These are phyloP conservation scores for Rhizophagus clarus DNA, from an alignment of 192 early-diverging fungal species.

Conservation along the genomic window DNA sequence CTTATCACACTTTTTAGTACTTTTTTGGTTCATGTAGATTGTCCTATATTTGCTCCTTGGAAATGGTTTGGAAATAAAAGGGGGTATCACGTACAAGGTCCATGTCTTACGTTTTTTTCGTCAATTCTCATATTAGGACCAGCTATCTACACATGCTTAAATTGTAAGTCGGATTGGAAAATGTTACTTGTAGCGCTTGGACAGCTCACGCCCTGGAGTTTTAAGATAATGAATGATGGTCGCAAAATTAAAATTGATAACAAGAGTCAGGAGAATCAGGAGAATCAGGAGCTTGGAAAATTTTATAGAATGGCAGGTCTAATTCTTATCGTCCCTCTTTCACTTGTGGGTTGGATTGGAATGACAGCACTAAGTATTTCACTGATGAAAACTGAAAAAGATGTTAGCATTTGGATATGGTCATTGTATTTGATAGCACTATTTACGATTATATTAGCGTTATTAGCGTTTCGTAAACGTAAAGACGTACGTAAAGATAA, in stretches of 20 bases:
- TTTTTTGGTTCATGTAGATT: neutral
- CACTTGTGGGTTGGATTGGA: neutral
- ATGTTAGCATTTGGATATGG: conserved; percentile 18
- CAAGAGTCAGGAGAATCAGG: neutral
- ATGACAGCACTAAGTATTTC: conserved; percentile 1
- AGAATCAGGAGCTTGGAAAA: too few species aligned
- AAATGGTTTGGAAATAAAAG: neutral
- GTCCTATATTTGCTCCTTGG: conserved; percentile 3
- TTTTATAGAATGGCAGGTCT: neutral
- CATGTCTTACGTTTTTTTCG: neutral
- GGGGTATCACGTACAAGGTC: neutral
- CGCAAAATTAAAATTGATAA: neutral
- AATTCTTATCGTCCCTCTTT: neutral
- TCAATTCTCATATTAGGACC: neutral
- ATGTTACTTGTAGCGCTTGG: conserved; percentile 13
- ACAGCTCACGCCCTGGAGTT: conserved; percentile 25
- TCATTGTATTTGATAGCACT: neutral
- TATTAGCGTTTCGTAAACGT: too few species aligned
- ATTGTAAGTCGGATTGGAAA: neutral
- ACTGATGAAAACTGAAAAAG: neutral
- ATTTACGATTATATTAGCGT: neutral
- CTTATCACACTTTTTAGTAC: neutral
- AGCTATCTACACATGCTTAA: conserved; percentile 1
- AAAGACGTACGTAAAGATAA: too few species aligned
- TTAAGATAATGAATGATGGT: conserved; percentile 30